phyloP scores from a whole-genome alignment of 805 yeast genomes.

The Ogataea wickerhamii region DNA sequence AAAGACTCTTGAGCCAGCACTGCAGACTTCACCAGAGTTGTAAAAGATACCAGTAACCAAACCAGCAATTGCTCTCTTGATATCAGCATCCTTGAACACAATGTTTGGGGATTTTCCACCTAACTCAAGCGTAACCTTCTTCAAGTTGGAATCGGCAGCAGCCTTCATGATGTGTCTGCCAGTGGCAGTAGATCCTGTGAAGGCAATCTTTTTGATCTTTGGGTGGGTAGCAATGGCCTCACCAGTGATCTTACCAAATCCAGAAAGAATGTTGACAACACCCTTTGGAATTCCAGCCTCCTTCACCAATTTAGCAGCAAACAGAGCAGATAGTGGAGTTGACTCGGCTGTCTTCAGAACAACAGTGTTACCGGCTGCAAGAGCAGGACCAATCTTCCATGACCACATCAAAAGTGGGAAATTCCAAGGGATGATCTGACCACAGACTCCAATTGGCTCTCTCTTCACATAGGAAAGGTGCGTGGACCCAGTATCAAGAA shows the following conservation, averaged over 20 bases:
- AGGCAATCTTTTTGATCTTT: slow-evolving; percentile 68
- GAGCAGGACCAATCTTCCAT: slow-evolving; percentile 79
- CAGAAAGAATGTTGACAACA: slow-evolving; percentile 70
- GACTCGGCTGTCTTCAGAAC: slow-evolving; percentile 75
- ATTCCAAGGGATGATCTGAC: slow-evolving; percentile 84
- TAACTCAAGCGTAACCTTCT: slow-evolving; percentile 75
- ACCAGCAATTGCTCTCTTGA: slow-evolving; percentile 46
- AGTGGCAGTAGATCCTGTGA: slow-evolving; percentile 77
- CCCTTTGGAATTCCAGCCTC: slow-evolving; percentile 75
- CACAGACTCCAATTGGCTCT: slow-evolving; percentile 80
- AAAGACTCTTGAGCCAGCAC: slow-evolving; percentile 77
- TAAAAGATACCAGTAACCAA: slow-evolving; percentile 67
- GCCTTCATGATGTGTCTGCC: slow-evolving; percentile 69
- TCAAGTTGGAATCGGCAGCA: slow-evolving; percentile 68
- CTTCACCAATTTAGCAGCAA: slow-evolving; percentile 55
- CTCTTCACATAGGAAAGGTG: slow-evolving; percentile 64
- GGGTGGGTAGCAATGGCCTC: slow-evolving; percentile 66
- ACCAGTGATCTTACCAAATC: slow-evolving; percentile 73
- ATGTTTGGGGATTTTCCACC: slow-evolving; percentile 84
- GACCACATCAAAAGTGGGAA: slow-evolving; percentile 77
- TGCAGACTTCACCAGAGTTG: slow-evolving; percentile 81
- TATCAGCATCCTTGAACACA: slow-evolving; percentile 65
- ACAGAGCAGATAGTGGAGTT: slow-evolving; percentile 71
- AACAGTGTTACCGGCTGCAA: slow-evolving; percentile 72
- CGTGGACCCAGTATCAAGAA: slow-evolving; percentile 57